Conservation (phyloP, 2,329 filamentous ascomycete species). For the Xylariaceae sp. region DNA sequence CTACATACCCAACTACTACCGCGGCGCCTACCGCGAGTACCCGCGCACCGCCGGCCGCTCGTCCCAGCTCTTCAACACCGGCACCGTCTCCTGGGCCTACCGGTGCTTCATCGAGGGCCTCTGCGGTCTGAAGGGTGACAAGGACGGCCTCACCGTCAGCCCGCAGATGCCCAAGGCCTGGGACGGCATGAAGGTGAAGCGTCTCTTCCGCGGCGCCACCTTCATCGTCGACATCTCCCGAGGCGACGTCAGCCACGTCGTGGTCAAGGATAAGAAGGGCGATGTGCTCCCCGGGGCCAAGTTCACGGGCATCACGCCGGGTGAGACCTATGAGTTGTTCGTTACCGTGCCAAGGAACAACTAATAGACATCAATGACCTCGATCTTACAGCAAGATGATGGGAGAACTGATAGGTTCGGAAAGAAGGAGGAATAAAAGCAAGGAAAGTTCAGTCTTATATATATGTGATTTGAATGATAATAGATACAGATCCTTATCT, state of each 20-base stretch:
- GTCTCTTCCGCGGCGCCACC: constrained; percentile 45
- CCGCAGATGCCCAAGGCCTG: constrained; percentile 48
- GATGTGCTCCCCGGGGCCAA: constrained; percentile 34
- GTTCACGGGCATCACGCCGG: constrained; percentile 38
- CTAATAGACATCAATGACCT: constrained; percentile 9
- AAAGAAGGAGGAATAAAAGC: background rate
- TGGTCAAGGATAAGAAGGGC: constrained; percentile 36
- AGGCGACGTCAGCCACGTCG: constrained; percentile 33
- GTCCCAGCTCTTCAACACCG: constrained; percentile 54
- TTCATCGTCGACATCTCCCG: constrained; percentile 43
- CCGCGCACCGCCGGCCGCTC: constrained; percentile 50
- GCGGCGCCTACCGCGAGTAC: constrained; percentile 43
- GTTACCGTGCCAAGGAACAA: constrained; percentile 31
- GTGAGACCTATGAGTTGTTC: constrained; percentile 40
- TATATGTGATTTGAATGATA: too few species aligned
- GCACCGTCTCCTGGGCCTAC: constrained; percentile 53
- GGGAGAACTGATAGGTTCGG: background rate
- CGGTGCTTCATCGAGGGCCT: constrained; percentile 50
- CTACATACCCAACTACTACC: constrained; percentile 56
- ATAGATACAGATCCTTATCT: too few species aligned
- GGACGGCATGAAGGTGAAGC: constrained; percentile 41
- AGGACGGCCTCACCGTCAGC: constrained; percentile 39
- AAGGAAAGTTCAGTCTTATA: too few species aligned
- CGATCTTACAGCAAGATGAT: background rate
- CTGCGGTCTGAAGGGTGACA: constrained; percentile 47